Evolutionary conservation across 2,329 filamentous ascomycete genomes (phyloP), one percentile per base, ranked within the genome.

Genomic region (Colletotrichum liriopes): DNA sequence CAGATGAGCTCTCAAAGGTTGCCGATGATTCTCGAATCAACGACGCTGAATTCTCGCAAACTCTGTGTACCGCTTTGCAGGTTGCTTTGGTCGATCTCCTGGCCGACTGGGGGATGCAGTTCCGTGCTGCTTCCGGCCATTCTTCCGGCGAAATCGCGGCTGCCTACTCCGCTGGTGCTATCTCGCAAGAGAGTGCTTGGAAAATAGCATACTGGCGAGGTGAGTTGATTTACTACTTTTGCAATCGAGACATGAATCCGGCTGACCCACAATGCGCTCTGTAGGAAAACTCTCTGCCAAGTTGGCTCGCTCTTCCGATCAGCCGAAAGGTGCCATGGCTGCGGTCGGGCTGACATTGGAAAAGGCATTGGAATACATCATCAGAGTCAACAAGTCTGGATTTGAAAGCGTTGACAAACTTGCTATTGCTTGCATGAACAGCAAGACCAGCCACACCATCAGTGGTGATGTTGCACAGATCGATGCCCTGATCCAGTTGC

Each of bases 121-220:
- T 83, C 35, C 14, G 29, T 37, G 43, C 59, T 23, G 79, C 82
- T 3, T 75, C 79, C 4, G 82, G 82, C 1, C 82, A 84, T 65
- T 82, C 80, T 0, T 79, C 77, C 29, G 82, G 82, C 4, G 82
- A 84, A 70, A 82, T 84, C 47, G 79, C 79, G 11, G 83, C 82
- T 7, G 86, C 86, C 0, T 87, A 84, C 66, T 80, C 84, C 0
- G 76, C 82, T 0, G 79, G 80, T 1, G 72, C 67, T 2, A 58
- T 83, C 2, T 79, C 81, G 1, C 81, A 77, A n/a, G 75, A 82
- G 59, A 76, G 77, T 6, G 84, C 84, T 5, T 85, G 83, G 82
- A 77, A 81, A 0, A 82, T 86, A 12, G 88, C 88, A 0, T 90
- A 89, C 76, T 82, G 84, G 73, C 80, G 86, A 18, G 86, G 84